phyloP scores from a whole-genome alignment of 495 filamentous ascomycete species.

The Penicillium antarcticum region DNA sequence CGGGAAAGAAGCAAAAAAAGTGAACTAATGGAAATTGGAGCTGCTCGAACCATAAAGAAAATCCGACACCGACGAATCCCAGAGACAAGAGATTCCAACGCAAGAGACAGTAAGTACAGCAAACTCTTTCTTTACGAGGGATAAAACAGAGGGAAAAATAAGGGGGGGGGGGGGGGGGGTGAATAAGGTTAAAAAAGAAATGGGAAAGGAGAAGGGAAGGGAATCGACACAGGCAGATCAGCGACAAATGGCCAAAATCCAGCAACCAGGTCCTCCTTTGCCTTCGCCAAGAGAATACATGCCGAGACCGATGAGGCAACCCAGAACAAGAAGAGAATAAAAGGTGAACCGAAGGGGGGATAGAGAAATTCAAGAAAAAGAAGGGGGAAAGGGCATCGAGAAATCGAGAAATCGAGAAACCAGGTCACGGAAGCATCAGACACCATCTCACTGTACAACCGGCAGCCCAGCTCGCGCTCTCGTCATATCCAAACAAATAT shows the following conservation, averaged over 20 bases:
- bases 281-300: conserved; percentile 38
- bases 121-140: conserved; percentile 22
- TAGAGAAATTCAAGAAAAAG: conserved; percentile 16
- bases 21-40: conserved; percentile 25
- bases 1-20: conserved; percentile 8
- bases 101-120: conserved; percentile 32
- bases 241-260: conserved; percentile 28
- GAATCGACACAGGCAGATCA: conserved; percentile 18
- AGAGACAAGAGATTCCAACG: conserved; percentile 11
- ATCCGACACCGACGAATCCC: conserved; percentile 22
- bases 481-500: conserved; percentile 23
- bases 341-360: conserved; percentile 18
- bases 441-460: conserved; percentile 9
- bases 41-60: conserved; percentile 22
- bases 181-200: conserved; percentile 19
- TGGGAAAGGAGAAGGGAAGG: conserved; percentile 12
- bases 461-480: conserved; percentile 14
- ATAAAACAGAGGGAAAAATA: conserved; percentile 21
- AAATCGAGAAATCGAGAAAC: conserved; percentile 9
- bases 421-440: conserved; percentile 7
- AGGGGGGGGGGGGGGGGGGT: conserved; percentile 21
- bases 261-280: conserved; percentile 31
- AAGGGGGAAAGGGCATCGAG: conserved; percentile 30
- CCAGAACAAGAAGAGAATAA: conserved; percentile 21
- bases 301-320: conserved; percentile 33